Evolutionary conservation across 345 rosid species (phyloP).

Genomic region (Theobroma cacao): DNA sequence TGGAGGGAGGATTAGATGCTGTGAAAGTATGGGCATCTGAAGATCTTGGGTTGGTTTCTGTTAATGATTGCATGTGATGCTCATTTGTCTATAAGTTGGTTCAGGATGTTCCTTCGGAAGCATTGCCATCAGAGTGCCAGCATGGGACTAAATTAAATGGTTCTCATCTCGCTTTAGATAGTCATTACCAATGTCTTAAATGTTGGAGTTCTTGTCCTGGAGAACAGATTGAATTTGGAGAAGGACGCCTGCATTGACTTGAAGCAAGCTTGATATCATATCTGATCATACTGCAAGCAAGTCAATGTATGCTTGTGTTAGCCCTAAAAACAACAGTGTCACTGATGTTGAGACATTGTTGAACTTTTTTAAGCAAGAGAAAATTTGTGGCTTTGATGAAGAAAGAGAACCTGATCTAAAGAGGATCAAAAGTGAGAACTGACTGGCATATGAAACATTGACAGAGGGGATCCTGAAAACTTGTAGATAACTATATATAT

Average conservation of each 20-base stretch:
- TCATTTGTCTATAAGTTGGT: constrained; percentile 17
- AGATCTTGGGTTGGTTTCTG: constrained; percentile 25
- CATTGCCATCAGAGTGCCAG: constrained; percentile 32
- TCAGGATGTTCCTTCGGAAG: constrained; percentile 43
- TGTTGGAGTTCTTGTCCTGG: constrained; percentile 17
- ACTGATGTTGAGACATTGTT: constrained; percentile 25
- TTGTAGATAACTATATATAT: constrained; percentile 36
- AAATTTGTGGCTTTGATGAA: constrained; percentile 16
- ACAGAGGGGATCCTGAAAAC: constrained; percentile 49
- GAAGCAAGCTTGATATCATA: constrained; percentile 37
- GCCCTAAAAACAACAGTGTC: constrained; percentile 28
- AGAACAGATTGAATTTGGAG: constrained; percentile 38
- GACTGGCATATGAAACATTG: constrained; percentile 46
- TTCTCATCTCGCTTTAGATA: constrained; percentile 4
- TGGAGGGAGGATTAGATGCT: constrained; percentile 70
- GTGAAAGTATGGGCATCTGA: constrained; percentile 43
- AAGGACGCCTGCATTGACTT: constrained; percentile 46
- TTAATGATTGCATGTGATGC: constrained; percentile 14
- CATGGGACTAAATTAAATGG: constrained; percentile 1
- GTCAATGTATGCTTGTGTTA: constrained; percentile 28
- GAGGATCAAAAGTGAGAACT: constrained; percentile 19
- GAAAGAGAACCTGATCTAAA: constrained; percentile 16
- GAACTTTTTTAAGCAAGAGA: constrained; percentile 17
- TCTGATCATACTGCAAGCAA: constrained; percentile 35
- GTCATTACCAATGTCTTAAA: constrained; percentile 19